Base-by-base conservation (phyloP, 306 rosid genomes). In the Ochetophila trinervis region DNA sequence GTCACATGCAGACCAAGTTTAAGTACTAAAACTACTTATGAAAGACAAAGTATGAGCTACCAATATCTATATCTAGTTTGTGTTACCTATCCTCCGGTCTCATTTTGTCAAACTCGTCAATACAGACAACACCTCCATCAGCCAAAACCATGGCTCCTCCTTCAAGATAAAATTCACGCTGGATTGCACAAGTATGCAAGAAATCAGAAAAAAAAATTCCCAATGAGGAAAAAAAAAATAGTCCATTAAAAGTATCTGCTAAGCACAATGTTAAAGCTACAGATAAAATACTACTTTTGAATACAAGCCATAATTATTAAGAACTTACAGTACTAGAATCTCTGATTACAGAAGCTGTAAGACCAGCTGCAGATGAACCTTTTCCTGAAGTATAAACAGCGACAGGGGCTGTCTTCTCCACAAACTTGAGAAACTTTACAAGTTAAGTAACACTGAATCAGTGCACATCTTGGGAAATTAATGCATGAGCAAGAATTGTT, bases 61-160 rank as follows among this genome's bases (percentile, higher is more conserved):
- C 27, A 68, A 73, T 52, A 71, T 54, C 15, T 60, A 57, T 18
- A 66, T 50, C 55, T 17, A 55, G 57, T 54, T 65, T 69, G 68
- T 59, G 57, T 22, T 84, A 93, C 97, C 99, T 90, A 72, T 93
- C 99, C 74, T 93, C 99, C n/a, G 99, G 86, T 70, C 97, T 90
- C 99, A 93, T 93, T 81, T 93, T 93, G 85, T 93, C 97, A 67
- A 93, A 93, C 87, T 93, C 99, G 60, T 93, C 99, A 32, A 93
- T 93, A 74, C 99, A 93, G 58, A 93, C 99, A 81, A 90, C 97
- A 66, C 97, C 99, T 36, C 99, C 99, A 75, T 93, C 99, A 18
- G 96, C 99, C 87, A 93, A 84, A 79, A 93, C 96, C 99, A 93
- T 90, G 61, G 99, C 99, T 65, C 99, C 99, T 78, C 99, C 99